Conservation (phyloP, 192 early-diverging fungal genomes). For the Coemansia interrupta region DNA sequence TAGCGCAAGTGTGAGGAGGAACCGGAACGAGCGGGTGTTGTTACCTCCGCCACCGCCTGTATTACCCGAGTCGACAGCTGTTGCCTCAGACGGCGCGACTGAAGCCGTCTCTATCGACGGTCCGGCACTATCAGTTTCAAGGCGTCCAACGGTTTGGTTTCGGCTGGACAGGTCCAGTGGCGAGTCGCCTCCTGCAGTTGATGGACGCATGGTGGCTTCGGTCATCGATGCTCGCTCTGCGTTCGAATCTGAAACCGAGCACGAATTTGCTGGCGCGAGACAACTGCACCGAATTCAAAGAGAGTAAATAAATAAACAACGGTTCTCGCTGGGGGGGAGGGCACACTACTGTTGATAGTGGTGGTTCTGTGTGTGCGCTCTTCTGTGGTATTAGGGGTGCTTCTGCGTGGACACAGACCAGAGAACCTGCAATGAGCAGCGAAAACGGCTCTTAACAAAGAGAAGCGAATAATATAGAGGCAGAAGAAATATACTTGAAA, state of each 20-base stretch:
- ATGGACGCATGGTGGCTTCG: constrained; percentile 19
- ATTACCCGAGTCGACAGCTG: constrained; percentile 5
- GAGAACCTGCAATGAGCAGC: too few species aligned
- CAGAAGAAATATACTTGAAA: constrained; percentile 3
- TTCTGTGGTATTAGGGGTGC: too few species aligned
- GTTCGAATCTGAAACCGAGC: neutral
- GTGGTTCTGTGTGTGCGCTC: too few species aligned
- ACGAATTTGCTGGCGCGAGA: neutral
- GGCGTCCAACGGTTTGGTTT: neutral
- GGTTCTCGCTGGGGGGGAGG: too few species aligned
- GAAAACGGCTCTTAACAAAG: too few species aligned
- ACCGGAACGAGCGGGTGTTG: constrained; percentile 56
- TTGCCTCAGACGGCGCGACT: constrained; percentile 4
- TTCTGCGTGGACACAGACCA: too few species aligned
- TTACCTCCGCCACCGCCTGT: constrained; percentile 23
- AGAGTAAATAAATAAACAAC: constrained; percentile 5
- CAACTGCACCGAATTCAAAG: neutral
- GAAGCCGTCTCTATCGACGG: neutral
- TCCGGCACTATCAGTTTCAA: neutral
- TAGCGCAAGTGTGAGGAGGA: constrained; percentile 50
- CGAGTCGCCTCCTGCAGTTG: constrained; percentile 18
- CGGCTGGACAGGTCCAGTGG: constrained; percentile 12
- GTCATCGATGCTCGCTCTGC: neutral
- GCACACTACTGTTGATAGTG: too few species aligned
- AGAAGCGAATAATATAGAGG: too few species aligned